Base-by-base conservation (phyloP, 352 stramenopile genomes). In the Halophytophthora polymorphica region DNA sequence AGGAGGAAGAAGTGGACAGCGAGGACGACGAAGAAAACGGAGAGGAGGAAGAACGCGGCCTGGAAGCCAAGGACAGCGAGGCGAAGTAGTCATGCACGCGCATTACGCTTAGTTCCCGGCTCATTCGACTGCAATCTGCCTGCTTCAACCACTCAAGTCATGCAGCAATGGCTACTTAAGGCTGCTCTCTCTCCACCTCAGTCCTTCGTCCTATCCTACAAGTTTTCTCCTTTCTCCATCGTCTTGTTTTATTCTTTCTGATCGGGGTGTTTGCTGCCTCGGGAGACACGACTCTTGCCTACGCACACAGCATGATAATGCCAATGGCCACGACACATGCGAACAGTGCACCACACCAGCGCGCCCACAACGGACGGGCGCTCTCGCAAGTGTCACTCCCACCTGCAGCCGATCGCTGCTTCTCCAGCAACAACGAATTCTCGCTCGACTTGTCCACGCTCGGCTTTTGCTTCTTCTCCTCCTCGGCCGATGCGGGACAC, bases 1-100 rank as follows among this genome's bases (percentile, higher is more conserved):
- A 76, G 6, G 71, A 88, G 2, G 71, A 87, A 11, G 70, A 83
- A 2, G 71, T 76, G 4, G 69, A 81, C 17, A 71, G 91, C 1
- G 66, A 75, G 18, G 60, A 83, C 1, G 58, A 64, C 0, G 54
- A 63, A 15, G 56, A 64, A 3, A 44, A 64, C 0, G 53, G 51
- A 10, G 47, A 73, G 0, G 60, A 64, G 0, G 58, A 70, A 1
- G 51, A 66, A 54, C 40, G 55, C 2, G 45, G 43, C 15, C 25
- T 8, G 25, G 58, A 64, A 18, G 61, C 50, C n/a, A 42, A 66
- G 7, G 28, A 45, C 7, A 41, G 19, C 3, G 66, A 76, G 5
- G 66, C 56, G 0, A 53, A 61, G 0, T 31, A 31, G 25, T 31
- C 4, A 31, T 8, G 4, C 25, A 31, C 25, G 25, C 25, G 8